A percentile compares a stretch with the other conserved stretches of the same genome.
Evolutionary conservation across 768 basidiomycete species (phyloP).

Genomic region (Tricholoma bakamatsutake): DNA sequence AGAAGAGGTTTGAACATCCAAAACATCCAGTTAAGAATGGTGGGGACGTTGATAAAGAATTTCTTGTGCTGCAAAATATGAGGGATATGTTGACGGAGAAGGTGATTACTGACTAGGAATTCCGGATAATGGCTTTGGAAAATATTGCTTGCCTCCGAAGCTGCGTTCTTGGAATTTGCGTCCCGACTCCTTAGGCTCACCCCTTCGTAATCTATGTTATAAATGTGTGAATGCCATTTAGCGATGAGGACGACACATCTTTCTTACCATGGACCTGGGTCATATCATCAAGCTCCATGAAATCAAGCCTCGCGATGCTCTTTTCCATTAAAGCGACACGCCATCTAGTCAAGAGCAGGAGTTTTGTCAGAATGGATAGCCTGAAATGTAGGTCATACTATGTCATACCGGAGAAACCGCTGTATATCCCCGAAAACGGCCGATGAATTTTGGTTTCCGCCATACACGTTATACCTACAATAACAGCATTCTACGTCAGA

Average conservation of each 20-base stretch:
- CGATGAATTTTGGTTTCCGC: conserved; percentile 58
- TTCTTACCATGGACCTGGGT: conserved; percentile 64
- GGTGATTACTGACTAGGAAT: conserved; percentile 45
- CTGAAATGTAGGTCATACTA: conserved; percentile 26
- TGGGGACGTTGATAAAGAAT: conserved; percentile 80
- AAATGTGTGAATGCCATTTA: background rate
- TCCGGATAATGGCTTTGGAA: conserved; percentile 79
- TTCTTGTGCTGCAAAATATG: conserved; percentile 48
- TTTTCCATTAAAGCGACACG: conserved; percentile 74
- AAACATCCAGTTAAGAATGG: conserved; percentile 74
- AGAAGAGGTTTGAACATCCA: conserved; percentile 77
- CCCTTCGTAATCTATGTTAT: conserved; percentile 63
- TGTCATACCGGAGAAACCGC: conserved; percentile 61
- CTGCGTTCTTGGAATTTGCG: conserved; percentile 72
- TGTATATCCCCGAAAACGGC: conserved; percentile 73
- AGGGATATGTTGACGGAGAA: background rate
- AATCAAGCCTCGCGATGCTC: conserved; percentile 58
- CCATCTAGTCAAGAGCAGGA: conserved; percentile 46
- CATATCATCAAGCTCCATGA: conserved; percentile 65
- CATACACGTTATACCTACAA: conserved; percentile 76
- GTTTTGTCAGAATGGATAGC: conserved; percentile 1
- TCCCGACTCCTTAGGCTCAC: conserved; percentile 60
- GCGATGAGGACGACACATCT: background rate
- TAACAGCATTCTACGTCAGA: background rate
- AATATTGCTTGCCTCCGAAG: conserved; percentile 65